phyloP scores from a whole-genome alignment of 768 basidiomycete species.

The Lentinus tigrinus region DNA sequence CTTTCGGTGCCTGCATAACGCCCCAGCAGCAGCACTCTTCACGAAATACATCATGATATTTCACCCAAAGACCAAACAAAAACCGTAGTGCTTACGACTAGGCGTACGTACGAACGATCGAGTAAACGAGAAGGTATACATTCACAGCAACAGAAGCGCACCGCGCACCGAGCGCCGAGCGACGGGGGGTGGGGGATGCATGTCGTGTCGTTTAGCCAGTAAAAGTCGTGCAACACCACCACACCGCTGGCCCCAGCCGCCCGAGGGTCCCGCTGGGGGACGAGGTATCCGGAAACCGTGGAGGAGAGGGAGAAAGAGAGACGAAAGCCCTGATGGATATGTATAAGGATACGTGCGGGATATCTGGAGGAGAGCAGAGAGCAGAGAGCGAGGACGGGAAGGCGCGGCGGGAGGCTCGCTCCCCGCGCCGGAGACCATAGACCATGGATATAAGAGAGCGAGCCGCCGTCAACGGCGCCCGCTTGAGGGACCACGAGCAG shows the following conservation, averaged over 20 bases:
- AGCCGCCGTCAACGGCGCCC: constrained; percentile 14
- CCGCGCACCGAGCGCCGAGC: not conserved
- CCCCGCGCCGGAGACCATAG: constrained; percentile 6
- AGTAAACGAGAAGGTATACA: no score
- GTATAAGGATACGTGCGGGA: no score
- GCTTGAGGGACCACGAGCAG: no score
- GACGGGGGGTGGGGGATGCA: no score
- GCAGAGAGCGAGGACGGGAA: not conserved
- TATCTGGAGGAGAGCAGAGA: no score
- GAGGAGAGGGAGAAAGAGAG: not conserved
- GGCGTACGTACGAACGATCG: not conserved
- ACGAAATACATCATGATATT: no score
- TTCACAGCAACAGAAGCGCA: not conserved
- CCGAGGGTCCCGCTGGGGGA: constrained; percentile 9
- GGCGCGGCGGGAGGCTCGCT: constrained; percentile 17
- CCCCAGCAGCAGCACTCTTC: no score
- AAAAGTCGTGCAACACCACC: constrained; percentile 3
- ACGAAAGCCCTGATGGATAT: not conserved
- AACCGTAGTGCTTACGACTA: not conserved
- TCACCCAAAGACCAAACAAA: not conserved
- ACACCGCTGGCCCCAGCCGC: not conserved
- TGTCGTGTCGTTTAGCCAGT: constrained; percentile 7
- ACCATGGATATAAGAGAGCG: not conserved
- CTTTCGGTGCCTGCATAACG: no score
- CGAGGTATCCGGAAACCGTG: not conserved